Conservation (phyloP, 2,329 filamentous ascomycete species). For the Talaromyces sp. region DNA sequence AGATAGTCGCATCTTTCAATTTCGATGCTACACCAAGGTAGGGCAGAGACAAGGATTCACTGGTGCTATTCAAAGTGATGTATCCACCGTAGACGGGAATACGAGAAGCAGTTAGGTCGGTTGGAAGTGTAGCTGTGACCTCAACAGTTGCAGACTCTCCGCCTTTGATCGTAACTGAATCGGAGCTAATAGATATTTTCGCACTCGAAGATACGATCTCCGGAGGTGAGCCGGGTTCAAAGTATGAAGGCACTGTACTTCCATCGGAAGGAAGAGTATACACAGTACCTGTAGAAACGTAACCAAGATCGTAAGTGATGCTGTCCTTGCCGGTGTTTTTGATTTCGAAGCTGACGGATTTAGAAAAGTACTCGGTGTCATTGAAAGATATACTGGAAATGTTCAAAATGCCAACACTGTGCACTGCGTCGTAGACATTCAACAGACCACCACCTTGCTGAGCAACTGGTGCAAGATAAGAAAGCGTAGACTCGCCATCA, state of each 20-base stretch:
- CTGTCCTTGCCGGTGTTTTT: slow-evolving; percentile 48
- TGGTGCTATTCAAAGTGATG: slow-evolving; percentile 20
- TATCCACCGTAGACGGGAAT: slow-evolving; percentile 30
- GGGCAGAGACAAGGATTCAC: slow-evolving; percentile 22
- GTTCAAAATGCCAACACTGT: slow-evolving; percentile 49
- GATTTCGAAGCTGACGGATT: slow-evolving; percentile 49
- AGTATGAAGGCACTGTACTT: slow-evolving; percentile 1
- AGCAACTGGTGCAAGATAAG: slow-evolving; percentile 43
- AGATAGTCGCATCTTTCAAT: slow-evolving; percentile 1
- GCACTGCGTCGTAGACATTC: slow-evolving; percentile 55
- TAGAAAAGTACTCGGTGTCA: slow-evolving; percentile 54
- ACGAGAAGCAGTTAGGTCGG: slow-evolving; percentile 17
- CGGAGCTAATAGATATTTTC: slow-evolving; percentile 10
- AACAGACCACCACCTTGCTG: slow-evolving; percentile 59
- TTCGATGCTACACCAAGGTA: slow-evolving; percentile 24
- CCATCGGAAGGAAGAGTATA: slow-evolving; percentile 42
- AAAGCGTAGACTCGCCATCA: slow-evolving; percentile 19
- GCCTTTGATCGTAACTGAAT: slow-evolving; percentile 15
- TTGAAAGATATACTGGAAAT: slow-evolving; percentile 59
- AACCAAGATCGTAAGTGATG: slow-evolving; percentile 49
- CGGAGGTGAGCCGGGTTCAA: slow-evolving; percentile 1
- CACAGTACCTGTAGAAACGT: slow-evolving; percentile 47
- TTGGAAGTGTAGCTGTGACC: slow-evolving; percentile 15
- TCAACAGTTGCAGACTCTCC: slow-evolving; percentile 16
- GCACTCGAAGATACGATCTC: slow-evolving; percentile 10